phyloP scores from a whole-genome alignment of 2,329 filamentous ascomycete genomes.

The Talaromyces sp. region DNA sequence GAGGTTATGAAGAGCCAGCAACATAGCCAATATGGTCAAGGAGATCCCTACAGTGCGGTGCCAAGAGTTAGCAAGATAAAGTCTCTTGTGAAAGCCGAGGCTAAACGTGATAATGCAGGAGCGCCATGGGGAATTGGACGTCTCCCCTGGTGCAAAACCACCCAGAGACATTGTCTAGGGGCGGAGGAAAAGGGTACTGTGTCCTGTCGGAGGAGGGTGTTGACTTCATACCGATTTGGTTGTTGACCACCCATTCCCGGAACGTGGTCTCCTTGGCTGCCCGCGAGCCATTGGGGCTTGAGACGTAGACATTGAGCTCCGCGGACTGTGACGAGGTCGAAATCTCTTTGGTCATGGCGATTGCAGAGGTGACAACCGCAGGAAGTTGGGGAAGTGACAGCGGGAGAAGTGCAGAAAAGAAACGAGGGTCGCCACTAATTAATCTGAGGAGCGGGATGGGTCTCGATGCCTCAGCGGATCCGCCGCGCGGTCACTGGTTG shows the following conservation, averaged over 20 bases:
- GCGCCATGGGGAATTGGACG: neutral
- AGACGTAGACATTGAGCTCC: slow-evolving; percentile 47
- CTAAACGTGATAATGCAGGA: slow-evolving; percentile 2
- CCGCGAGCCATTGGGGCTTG: slow-evolving; percentile 32
- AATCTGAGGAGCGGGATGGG: slow-evolving; percentile 21
- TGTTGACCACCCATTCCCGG: slow-evolving; percentile 69
- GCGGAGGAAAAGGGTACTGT: neutral
- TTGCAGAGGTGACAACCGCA: slow-evolving; percentile 9
- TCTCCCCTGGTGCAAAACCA: too few relatives aligned
- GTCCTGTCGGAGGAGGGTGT: slow-evolving; percentile 1
- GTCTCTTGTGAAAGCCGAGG: slow-evolving; percentile 9
- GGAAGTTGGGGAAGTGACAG: slow-evolving; percentile 2
- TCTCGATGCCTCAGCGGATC: slow-evolving; percentile 21
- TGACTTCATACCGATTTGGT: slow-evolving; percentile 71
- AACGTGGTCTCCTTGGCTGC: slow-evolving; percentile 43
- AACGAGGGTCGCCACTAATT: slow-evolving; percentile 17
- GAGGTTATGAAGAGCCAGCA: slow-evolving; percentile 78
- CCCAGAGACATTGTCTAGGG: neutral
- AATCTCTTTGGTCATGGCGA: slow-evolving; percentile 40
- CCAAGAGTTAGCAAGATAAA: slow-evolving; percentile 18
- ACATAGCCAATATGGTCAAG: slow-evolving; percentile 79
- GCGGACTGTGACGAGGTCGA: slow-evolving; percentile 33
- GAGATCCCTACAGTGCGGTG: slow-evolving; percentile 66
- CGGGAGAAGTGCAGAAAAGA: slow-evolving; percentile 1
- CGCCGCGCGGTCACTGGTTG: slow-evolving; percentile 15